These are phyloP conservation scores for Camellia oleifera DNA, from an alignment of 179 eudicot species.

Conservation along the genomic window DNA sequence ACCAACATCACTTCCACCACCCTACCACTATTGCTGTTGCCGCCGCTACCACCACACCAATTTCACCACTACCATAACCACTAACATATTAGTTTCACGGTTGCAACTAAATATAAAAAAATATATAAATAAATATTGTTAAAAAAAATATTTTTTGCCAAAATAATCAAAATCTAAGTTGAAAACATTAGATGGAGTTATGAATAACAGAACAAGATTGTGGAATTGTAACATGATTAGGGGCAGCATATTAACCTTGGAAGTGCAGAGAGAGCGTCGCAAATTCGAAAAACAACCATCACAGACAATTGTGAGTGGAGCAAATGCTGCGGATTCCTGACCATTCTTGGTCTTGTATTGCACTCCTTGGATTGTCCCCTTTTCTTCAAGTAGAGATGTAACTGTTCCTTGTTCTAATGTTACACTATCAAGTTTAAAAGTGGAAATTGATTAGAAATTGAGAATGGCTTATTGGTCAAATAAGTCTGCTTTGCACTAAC, in stretches of 20 bases:
- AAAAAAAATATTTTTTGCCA: no score
- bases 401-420: slow-evolving; percentile 70
- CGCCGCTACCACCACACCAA: no score
- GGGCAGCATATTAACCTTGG: slow-evolving; percentile 40
- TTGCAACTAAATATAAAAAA: no score
- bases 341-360: slow-evolving; percentile 59
- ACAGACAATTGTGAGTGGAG: slow-evolving; percentile 76
- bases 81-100: no score
- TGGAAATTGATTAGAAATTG: not conserved
- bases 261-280: slow-evolving; percentile 60
- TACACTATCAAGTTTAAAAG: slow-evolving; percentile 31
- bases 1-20: no score
- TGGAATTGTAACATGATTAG: not conserved
- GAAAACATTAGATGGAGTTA: not conserved
- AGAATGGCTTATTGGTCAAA: not conserved
- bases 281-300: slow-evolving; percentile 80
- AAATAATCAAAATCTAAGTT: not conserved
- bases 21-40: no score
- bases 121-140: no score
- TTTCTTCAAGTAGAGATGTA: slow-evolving; percentile 52
- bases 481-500: not conserved
- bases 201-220: not conserved
- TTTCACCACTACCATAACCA: no score
- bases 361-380: slow-evolving; percentile 61
- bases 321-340: slow-evolving; percentile 42